These are phyloP conservation scores for Zygosaccharomyces pseudobailii DNA, from an alignment of 1,139 yeast genomes.

Conservation along the genomic window DNA sequence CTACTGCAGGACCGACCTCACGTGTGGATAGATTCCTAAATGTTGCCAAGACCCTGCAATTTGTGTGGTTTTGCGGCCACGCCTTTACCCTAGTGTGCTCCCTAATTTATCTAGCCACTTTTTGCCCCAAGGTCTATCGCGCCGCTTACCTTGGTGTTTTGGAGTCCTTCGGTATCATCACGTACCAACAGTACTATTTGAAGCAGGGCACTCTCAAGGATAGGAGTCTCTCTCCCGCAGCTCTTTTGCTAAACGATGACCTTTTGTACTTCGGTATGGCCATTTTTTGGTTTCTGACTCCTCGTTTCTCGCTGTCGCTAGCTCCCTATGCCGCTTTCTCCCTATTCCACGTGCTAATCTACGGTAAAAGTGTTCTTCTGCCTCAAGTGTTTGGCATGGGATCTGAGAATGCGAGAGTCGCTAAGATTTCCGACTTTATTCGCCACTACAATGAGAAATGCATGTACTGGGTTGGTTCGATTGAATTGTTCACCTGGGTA, in stretches of 20 bases:
- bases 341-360: slow-evolving; percentile 65
- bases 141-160: slow-evolving; percentile 61
- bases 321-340: slow-evolving; percentile 68
- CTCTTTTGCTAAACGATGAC: slow-evolving; percentile 55
- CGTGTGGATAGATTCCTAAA: slow-evolving; percentile 14
- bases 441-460: slow-evolving; percentile 62
- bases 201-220: slow-evolving; percentile 29
- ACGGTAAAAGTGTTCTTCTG: slow-evolving; percentile 58
- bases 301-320: slow-evolving; percentile 51
- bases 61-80: slow-evolving; percentile 55
- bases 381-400: slow-evolving; percentile 56
- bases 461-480: slow-evolving; percentile 63
- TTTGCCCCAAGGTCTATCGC: slow-evolving; percentile 50
- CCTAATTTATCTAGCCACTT: slow-evolving; percentile 51
- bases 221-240: slow-evolving; percentile 32
- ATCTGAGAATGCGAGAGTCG: slow-evolving; percentile 34
- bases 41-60: slow-evolving; percentile 31
- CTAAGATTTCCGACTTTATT: slow-evolving; percentile 51
- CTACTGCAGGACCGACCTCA: not conserved
- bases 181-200: slow-evolving; percentile 46
- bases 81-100: slow-evolving; percentile 54
- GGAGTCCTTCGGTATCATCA: slow-evolving; percentile 71
- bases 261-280: slow-evolving; percentile 61
- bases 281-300: slow-evolving; percentile 50
- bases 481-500: slow-evolving; percentile 58